These are phyloP conservation scores for Pholiota adiposa DNA, from an alignment of 1,284 basidiomycete genomes.

Conservation along the genomic window DNA sequence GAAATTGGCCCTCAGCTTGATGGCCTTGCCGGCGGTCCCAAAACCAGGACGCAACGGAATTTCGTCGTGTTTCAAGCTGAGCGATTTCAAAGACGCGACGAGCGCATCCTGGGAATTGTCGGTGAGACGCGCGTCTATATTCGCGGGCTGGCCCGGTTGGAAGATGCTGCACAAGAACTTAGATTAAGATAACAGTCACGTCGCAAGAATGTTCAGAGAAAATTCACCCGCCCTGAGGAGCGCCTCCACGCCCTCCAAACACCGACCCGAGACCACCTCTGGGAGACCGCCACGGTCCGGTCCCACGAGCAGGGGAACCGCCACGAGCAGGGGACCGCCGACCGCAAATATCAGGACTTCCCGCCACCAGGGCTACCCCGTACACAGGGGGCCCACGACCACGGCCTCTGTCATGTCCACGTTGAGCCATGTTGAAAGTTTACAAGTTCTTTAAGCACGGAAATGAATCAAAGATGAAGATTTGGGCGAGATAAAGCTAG, in stretches of 20 bases:
- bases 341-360: constrained; percentile 33
- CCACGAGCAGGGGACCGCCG: constrained; percentile 27
- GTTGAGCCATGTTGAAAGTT: constrained; percentile 26
- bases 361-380: too few species aligned
- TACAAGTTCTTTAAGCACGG: neutral
- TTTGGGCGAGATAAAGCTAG: neutral
- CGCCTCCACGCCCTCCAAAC: constrained; percentile 42
- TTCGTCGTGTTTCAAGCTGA: constrained; percentile 48
- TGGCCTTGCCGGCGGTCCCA: constrained; percentile 58
- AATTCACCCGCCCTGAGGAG: constrained; percentile 44
- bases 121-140: constrained; percentile 61
- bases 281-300: constrained; percentile 35
- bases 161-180: constrained; percentile 50
- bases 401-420: constrained; percentile 40
- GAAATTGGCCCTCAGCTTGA: constrained; percentile 76
- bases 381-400: constrained; percentile 29
- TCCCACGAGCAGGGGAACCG: constrained; percentile 29
- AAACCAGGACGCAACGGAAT: constrained; percentile 72
- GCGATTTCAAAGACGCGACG: constrained; percentile 49
- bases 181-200: neutral
- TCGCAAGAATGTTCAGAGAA: neutral
- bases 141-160: constrained; percentile 47
- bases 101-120: constrained; percentile 62
- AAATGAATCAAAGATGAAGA: neutral
- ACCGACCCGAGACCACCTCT: constrained; percentile 29